Evolutionary conservation across 1,284 basidiomycete species (phyloP), one percentile per base, ranked within the genome.

Genomic region (Pyrrhoderma lamaoense): DNA sequence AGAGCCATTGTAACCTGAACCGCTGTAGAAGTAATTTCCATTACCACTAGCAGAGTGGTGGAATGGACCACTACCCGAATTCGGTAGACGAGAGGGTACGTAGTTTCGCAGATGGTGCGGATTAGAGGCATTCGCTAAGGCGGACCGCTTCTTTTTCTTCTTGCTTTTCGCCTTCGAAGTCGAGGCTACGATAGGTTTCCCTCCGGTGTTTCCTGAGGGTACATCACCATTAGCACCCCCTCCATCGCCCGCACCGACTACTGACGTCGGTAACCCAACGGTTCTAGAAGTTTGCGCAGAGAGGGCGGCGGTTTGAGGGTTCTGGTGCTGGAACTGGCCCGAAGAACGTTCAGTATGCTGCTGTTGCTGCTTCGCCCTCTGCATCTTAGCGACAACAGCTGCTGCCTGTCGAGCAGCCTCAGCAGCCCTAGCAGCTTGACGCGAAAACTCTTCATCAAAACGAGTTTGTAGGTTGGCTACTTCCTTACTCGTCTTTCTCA

Each of bases 51-150:
- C 55, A 38, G 67, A 63, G 61, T 70, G 67, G 58, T 67, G 70
- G 38, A 54, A 25, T 18, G 56, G 42, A 36, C 67, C 64, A 22
- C 38, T n/a, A 18, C 38, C 14, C n/a, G 76, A 71, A 62, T 80
- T 71, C 13, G 86, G 82, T 53, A 89, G 68, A 11, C 88, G 75
- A 49, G 87, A 89, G 21, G 88, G 87, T 39, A 89, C 80, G 66
- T 90, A 90, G 69, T 93, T 93, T 60, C 86, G 76, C 44, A 92
- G 75, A 68, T 93, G 91, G 66, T 94, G 91, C 3, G 90, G 91
- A 62, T 93, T 93, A 42, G 87, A 87, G 47, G 87, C 87, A 64
- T 93, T 92, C 25, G 89, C 89, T 16, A 90, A 70, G 2, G 84
- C 83, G 45, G 85, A 85, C 43, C 88, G 76, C 67, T 92, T 93